Percentiles rank a stretch among this genome's conserved stretches.
Conservation (phyloP, 108 stramenopile genomes). For the Cylindrotheca closterium region DNA sequence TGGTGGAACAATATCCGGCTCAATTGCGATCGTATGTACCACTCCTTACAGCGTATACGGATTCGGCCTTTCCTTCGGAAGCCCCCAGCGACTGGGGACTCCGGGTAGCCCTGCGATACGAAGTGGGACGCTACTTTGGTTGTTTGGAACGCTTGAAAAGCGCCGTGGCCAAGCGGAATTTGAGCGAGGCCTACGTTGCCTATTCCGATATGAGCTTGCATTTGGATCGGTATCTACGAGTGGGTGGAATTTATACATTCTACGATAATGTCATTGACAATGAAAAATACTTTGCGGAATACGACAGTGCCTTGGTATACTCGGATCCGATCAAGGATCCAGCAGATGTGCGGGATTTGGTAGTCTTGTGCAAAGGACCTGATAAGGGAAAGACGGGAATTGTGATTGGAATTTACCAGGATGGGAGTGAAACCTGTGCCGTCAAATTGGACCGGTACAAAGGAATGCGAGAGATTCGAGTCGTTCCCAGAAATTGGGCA, state of each 20-base stretch:
- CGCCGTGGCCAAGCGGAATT: constrained; percentile 46
- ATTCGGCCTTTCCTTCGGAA: constrained; percentile 81
- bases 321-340: constrained; percentile 80
- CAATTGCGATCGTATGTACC: constrained; percentile 81
- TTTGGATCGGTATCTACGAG: constrained; percentile 79
- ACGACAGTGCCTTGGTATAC: constrained; percentile 66
- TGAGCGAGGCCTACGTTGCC: constrained; percentile 79
- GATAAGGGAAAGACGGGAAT: constrained; percentile 86
- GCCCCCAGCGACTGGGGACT: constrained; percentile 75
- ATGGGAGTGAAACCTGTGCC: constrained; percentile 60
- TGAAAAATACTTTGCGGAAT: constrained; percentile 66
- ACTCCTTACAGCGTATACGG: constrained; percentile 82
- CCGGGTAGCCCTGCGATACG: constrained; percentile 80
- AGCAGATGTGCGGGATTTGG: constrained; percentile 76
- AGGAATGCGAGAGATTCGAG: constrained; percentile 80
- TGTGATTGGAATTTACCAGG: constrained; percentile 80
- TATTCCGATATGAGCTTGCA: constrained; percentile 85
- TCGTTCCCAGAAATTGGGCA: constrained; percentile 69
- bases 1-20: constrained; percentile 68
- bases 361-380: constrained; percentile 71
- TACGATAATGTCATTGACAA: constrained; percentile 71
- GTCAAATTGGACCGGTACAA: constrained; percentile 78
- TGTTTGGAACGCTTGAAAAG: constrained; percentile 67
- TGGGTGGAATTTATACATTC: constrained; percentile 81
- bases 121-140: constrained; percentile 85